Percentiles rank a stretch among this genome's conserved stretches.
Conservation (phyloP, 139 green algal genomes). For the Chlamydomonas asymmetrica region DNA sequence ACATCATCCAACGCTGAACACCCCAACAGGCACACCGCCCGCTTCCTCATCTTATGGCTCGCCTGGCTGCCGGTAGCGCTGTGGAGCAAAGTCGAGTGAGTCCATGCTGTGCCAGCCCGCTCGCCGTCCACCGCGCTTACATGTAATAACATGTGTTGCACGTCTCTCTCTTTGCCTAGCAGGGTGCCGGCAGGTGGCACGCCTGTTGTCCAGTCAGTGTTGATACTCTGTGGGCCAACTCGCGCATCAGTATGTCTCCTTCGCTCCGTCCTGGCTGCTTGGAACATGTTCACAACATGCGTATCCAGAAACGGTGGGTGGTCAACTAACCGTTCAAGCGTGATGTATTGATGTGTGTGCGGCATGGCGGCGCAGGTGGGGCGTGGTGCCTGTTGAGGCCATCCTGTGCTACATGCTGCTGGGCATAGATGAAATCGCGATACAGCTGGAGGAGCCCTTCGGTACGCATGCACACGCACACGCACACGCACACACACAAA, state of each 20-base stretch:
- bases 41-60: conserved; percentile 80
- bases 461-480: not conserved
- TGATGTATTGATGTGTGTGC: not conserved
- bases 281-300: not conserved
- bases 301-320: not conserved
- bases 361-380: conserved; percentile 8
- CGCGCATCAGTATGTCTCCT: no score
- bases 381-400: conserved; percentile 27
- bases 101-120: no score
- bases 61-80: conserved; percentile 77
- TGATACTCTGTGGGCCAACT: no score
- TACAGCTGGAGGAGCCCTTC: conserved; percentile 41
- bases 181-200: no score
- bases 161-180: no score
- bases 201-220: no score
- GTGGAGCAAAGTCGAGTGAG: conserved; percentile 39
- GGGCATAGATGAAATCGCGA: conserved; percentile 54
- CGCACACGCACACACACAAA: not conserved
- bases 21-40: conserved; percentile 50
- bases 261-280: not conserved
- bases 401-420: conserved; percentile 42
- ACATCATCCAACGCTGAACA: conserved; percentile 7
- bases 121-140: no score
- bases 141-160: no score
- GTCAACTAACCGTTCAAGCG: not conserved